These are phyloP conservation scores for Phylloporus sp. DNA, from an alignment of 1,284 basidiomycete genomes.

Conservation along the genomic window DNA sequence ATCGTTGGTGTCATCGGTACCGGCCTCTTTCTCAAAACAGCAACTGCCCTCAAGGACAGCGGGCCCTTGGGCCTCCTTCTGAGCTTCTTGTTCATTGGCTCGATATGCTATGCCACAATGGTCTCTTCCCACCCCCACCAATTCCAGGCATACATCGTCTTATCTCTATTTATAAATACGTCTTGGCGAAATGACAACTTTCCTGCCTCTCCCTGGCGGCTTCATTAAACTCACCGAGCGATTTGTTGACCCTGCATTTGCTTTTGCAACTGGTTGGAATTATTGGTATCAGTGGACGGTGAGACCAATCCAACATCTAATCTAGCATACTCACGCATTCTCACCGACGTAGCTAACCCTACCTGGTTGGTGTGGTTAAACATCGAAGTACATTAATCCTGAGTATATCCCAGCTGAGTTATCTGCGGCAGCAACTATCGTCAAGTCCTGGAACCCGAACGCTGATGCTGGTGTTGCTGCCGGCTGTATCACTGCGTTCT, in stretches of 20 bases:
- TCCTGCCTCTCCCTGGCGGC: slow-evolving; percentile 54
- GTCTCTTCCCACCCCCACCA: slow-evolving; percentile 5
- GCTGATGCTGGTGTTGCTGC: slow-evolving; percentile 62
- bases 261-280: slow-evolving; percentile 73
- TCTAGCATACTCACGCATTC: background rate
- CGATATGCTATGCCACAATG: slow-evolving; percentile 37
- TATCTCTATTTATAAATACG: slow-evolving; percentile 22
- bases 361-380: slow-evolving; percentile 23
- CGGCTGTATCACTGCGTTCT: slow-evolving; percentile 66
- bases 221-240: slow-evolving; percentile 72
- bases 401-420: slow-evolving; percentile 52
- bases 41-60: slow-evolving; percentile 32
- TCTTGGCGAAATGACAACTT: slow-evolving; percentile 41
- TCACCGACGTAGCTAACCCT: slow-evolving; percentile 25
- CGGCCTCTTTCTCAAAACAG: slow-evolving; percentile 47
- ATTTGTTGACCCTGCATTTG: slow-evolving; percentile 70
- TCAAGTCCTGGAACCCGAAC: slow-evolving; percentile 61
- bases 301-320: slow-evolving; percentile 34
- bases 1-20: slow-evolving; percentile 54
- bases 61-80: slow-evolving; percentile 40
- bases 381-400: background rate
- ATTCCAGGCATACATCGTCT: background rate
- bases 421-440: slow-evolving; percentile 64
- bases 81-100: slow-evolving; percentile 38
- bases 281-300: slow-evolving; percentile 67